Conservation (phyloP, 257 asterid genomes). For the Solanum arcanum region DNA sequence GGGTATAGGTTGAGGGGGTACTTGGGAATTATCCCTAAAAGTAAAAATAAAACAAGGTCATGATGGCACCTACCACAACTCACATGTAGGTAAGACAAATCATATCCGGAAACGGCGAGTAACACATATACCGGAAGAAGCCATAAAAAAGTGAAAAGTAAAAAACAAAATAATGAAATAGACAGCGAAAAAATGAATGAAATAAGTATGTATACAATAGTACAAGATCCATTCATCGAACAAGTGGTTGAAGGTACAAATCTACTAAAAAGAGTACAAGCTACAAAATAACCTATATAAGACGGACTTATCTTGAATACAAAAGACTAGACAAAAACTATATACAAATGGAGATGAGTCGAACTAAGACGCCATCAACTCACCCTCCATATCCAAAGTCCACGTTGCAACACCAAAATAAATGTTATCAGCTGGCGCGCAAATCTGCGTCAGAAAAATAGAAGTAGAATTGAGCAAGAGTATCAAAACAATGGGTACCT, state of each 20-base stretch:
- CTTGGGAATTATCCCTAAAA: no score
- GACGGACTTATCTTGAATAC: neutral
- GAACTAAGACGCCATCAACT: neutral
- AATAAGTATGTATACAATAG: no score
- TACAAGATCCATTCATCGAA: neutral
- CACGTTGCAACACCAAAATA: neutral
- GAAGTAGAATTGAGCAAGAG: neutral
- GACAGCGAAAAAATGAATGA: no score
- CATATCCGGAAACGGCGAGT: no score
- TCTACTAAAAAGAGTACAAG: neutral
- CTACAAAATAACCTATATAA: neutral
- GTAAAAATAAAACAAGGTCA: no score
- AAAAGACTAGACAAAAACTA: neutral
- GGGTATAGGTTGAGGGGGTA: no score
- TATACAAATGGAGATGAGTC: neutral
- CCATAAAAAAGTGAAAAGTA: no score
- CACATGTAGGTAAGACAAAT: no score
- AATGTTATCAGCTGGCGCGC: neutral
- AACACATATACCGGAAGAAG: no score
- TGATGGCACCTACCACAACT: no score
- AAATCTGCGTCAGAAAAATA: neutral
- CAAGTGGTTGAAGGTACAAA: neutral
- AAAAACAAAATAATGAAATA: no score
- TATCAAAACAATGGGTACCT: neutral
- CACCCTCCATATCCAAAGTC: neutral